These are phyloP conservation scores for Omphalea diandra DNA, from an alignment of 441 rosid genomes.

Conservation along the genomic window DNA sequence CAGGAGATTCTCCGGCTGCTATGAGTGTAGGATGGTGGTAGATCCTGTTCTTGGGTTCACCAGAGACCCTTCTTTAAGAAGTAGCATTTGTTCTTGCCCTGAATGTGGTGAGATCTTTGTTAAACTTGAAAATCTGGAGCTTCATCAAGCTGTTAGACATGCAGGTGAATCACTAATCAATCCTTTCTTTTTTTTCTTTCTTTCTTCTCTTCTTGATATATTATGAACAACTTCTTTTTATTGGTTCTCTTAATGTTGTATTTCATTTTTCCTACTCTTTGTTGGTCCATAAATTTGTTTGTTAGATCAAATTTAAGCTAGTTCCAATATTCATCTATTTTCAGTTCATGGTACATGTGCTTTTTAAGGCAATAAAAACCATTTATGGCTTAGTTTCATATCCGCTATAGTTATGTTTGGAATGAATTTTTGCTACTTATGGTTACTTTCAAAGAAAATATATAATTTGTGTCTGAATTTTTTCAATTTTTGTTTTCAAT, in stretches of 20 bases:
- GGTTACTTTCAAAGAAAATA: too few relatives aligned
- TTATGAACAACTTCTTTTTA: too few relatives aligned
- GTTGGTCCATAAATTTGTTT: background rate
- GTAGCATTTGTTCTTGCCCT: constrained; percentile 54
- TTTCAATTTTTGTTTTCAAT: too few relatives aligned
- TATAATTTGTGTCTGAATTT: too few relatives aligned
- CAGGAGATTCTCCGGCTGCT: constrained; percentile 70
- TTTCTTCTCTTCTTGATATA: too few relatives aligned
- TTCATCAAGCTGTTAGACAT: constrained; percentile 65
- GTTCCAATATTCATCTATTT: background rate
- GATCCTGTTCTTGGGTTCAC: constrained; percentile 67
- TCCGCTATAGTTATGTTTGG: background rate
- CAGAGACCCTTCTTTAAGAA: constrained; percentile 57
- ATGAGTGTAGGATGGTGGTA: constrained; percentile 72
- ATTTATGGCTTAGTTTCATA: background rate
- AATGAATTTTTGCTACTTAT: background rate
- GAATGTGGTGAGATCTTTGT: constrained; percentile 68
- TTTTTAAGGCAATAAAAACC: constrained; percentile 1
- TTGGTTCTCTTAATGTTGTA: too few relatives aligned
- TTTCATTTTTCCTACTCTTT: background rate
- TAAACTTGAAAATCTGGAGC: constrained; percentile 61
- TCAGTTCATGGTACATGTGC: background rate
- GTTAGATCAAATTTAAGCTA: background rate
- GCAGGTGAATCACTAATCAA: constrained; percentile 45
- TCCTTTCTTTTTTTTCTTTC: background rate